Base-by-base conservation (phyloP, 148 eudicot genomes). In the Tetragonia tetragonoides region DNA sequence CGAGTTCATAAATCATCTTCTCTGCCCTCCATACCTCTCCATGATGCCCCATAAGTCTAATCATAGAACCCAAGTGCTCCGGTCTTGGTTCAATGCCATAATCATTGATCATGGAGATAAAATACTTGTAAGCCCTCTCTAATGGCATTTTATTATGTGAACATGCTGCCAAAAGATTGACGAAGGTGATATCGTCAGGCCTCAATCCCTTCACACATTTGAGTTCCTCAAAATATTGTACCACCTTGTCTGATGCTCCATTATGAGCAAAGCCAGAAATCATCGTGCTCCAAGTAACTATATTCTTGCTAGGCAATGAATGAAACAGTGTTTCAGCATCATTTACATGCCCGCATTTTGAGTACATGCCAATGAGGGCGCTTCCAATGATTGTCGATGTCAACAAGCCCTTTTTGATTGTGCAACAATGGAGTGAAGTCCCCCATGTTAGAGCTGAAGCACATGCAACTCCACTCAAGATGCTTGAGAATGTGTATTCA, bases 211-310 rank as follows among this genome's bases (percentile, higher is more conserved):
- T 86, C 73, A n/a, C 79, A 70, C 63, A 73, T 51, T 84, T 86
- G 77, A 94, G 53, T 78, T 79, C 77, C 83, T 92, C 91, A 23
- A 83, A 89, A 47, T 88, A 83, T 75, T 80, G 69, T 16, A 94
- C 74, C 80, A 87, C 93, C 87, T 83, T 88, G 34, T 38, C 37
- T 3, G 87, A 83, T 72, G 86, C 80, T 8, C 95, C 93, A 78
- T 89, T 92, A 68, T 88, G 95, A 51, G 98, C 97, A 79, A 88
- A 87, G n/a, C 98, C 93, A 10, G 93, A 90, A 14, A 94, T 85
- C 70, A 92, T 74, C 2, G 95, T 78, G 61, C 90, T 90, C 98
- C 98, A 94, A 57, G 95, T 88, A 34, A 94, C 86, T n/a, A 90
- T 75, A 76, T 94, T 94, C 79, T 84, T 94, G 39, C 44, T 56